A percentile compares a stretch with the other conserved stretches of the same genome.
These are phyloP conservation scores for Hanseniaspora occidentalis DNA, from an alignment of 805 yeast species.

Conservation along the genomic window DNA sequence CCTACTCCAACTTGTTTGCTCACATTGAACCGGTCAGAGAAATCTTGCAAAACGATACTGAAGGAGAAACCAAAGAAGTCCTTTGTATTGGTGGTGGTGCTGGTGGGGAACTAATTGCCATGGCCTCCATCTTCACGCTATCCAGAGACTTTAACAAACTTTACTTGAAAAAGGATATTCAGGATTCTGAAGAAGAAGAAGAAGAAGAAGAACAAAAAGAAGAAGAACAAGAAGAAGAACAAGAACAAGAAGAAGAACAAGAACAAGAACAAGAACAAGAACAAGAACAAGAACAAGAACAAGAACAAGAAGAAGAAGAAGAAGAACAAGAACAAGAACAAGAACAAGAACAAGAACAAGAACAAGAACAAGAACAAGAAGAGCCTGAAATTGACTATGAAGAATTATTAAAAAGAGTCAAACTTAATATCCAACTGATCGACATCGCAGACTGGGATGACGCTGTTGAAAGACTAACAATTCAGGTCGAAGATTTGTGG, in stretches of 20 bases:
- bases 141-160: conserved; percentile 17
- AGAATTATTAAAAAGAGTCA: conserved; percentile 12
- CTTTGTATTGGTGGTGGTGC: conserved; percentile 85
- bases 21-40: conserved; percentile 32
- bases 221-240: conserved; percentile 31
- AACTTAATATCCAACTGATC: conserved; percentile 39
- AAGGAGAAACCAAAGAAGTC: conserved; percentile 24
- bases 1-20: conserved; percentile 57
- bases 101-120: conserved; percentile 59
- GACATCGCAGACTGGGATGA: conserved; percentile 73
- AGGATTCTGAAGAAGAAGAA: conserved; percentile 89
- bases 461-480: conserved; percentile 35
- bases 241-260: neutral
- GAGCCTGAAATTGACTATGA: conserved; percentile 1
- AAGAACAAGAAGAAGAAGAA: neutral
- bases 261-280: neutral
- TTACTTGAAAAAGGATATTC: conserved; percentile 37
- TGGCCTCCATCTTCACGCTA: conserved; percentile 44
- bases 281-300: neutral
- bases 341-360: neutral
- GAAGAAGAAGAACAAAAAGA: conserved; percentile 79
- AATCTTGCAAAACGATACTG: conserved; percentile 16
- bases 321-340: neutral
- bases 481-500: conserved; percentile 41
- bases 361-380: neutral